Percentiles rank a stretch among this genome's conserved stretches.
Conservation (phyloP, 495 filamentous ascomycete species). For the Neurospora sp. region DNA sequence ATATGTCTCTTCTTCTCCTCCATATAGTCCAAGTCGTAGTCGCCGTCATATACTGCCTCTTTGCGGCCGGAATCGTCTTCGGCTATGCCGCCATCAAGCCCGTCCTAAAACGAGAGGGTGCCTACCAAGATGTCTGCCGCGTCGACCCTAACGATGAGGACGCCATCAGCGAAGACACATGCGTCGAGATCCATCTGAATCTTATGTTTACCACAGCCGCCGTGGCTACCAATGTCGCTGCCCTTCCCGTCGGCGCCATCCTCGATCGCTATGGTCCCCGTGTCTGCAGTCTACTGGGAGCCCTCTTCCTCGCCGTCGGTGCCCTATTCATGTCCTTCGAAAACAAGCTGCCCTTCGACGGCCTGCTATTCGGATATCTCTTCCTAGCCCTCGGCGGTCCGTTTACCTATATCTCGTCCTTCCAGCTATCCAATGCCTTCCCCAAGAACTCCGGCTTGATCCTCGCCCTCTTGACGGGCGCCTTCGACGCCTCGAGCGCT, state of each 20-base stretch:
- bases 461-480: conserved; percentile 74
- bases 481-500: conserved; percentile 84
- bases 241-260: conserved; percentile 76
- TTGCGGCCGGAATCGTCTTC: conserved; percentile 72
- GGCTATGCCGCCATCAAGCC: conserved; percentile 81
- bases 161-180: conserved; percentile 48
- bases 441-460: conserved; percentile 78
- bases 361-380: conserved; percentile 68
- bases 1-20: background rate
- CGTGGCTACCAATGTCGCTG: conserved; percentile 69
- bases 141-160: conserved; percentile 16
- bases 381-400: conserved; percentile 78
- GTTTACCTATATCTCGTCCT: conserved; percentile 82
- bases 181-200: conserved; percentile 74
- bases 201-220: conserved; percentile 93
- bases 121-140: conserved; percentile 55
- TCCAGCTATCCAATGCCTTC: conserved; percentile 90
- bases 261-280: conserved; percentile 76
- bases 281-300: conserved; percentile 63
- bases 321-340: conserved; percentile 63
- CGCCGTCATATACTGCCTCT: conserved; percentile 71
- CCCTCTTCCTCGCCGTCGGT: conserved; percentile 57
- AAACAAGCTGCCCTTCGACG: conserved; percentile 52
- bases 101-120: conserved; percentile 63
- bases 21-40: conserved; percentile 47